These are phyloP conservation scores for Mycena capillaripes DNA, from an alignment of 768 basidiomycete genomes.

Conservation along the genomic window DNA sequence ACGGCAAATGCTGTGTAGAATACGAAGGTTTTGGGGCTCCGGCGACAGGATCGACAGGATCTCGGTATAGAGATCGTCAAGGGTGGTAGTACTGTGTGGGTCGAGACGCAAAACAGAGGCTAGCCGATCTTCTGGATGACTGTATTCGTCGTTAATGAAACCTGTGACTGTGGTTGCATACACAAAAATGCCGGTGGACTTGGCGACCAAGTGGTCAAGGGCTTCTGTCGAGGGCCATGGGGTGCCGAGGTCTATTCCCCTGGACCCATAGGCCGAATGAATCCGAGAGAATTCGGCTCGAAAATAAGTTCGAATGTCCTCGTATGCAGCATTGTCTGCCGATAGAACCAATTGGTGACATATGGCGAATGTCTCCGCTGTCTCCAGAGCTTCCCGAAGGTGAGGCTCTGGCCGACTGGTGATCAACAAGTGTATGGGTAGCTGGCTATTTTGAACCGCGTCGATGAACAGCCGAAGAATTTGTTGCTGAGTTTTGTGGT, in stretches of 20 bases:
- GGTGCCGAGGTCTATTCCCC: neutral
- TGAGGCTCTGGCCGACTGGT: slow-evolving; percentile 14
- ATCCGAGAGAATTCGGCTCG: too few species aligned
- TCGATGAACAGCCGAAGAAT: slow-evolving; percentile 9
- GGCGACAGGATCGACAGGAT: neutral
- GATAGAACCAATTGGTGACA: neutral
- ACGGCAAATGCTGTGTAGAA: slow-evolving; percentile 6
- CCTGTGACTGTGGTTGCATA: slow-evolving; percentile 12
- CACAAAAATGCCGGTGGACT: slow-evolving; percentile 18
- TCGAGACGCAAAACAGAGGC: too few species aligned
- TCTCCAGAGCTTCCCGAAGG: too few species aligned
- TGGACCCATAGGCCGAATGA: neutral
- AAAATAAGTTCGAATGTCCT: slow-evolving; percentile 19
- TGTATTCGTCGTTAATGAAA: slow-evolving; percentile 6
- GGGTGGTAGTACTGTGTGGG: too few species aligned
- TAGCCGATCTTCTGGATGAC: too few species aligned
- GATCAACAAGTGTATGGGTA: slow-evolving; percentile 4
- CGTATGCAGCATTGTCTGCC: neutral
- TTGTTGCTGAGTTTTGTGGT: too few species aligned
- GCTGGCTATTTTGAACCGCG: neutral
- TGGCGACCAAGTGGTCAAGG: neutral
- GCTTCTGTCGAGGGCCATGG: neutral
- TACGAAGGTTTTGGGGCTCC: neutral
- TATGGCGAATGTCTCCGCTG: neutral
- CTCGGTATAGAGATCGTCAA: too few species aligned